A percentile compares a stretch with the other conserved stretches of the same genome.
Evolutionary conservation across 2,329 filamentous ascomycete genomes (phyloP).

Genomic region (Keithomyces neogunnii): DNA sequence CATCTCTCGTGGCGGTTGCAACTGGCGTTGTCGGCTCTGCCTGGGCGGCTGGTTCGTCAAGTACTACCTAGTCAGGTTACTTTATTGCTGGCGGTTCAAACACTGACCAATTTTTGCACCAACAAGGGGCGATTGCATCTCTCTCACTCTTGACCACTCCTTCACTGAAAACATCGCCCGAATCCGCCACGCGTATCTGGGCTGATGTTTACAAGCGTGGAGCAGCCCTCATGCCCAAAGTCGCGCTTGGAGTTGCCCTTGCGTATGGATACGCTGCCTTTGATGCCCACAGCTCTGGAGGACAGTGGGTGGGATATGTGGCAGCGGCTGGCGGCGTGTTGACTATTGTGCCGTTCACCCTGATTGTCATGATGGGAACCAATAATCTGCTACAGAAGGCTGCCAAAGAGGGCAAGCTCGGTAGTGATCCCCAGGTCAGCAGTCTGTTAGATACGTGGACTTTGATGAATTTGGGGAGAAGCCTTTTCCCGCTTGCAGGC

Average conservation of each 20-base stretch:
- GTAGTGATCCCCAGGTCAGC: conserved; percentile 10
- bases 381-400: conserved; percentile 23
- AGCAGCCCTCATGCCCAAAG: conserved; percentile 26
- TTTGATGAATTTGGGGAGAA: conserved; percentile 20
- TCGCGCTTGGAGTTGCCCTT: conserved; percentile 22
- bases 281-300: conserved; percentile 15
- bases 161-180: conserved; percentile 18
- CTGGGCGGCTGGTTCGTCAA: conserved; percentile 25
- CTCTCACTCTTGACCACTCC: conserved; percentile 28
- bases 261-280: conserved; percentile 30
- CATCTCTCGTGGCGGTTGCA: conserved; percentile 24
- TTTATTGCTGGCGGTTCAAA: background rate
- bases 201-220: conserved; percentile 28
- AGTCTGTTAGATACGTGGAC: conserved; percentile 14
- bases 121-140: conserved; percentile 25
- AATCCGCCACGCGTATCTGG: conserved; percentile 26
- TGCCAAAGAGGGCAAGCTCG: conserved; percentile 12
- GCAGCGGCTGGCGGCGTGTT: conserved; percentile 24
- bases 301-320: conserved; percentile 24
- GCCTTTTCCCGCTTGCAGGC: conserved; percentile 22
- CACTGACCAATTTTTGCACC: conserved; percentile 1
- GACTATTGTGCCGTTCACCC: conserved; percentile 31
- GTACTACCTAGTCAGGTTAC: background rate
- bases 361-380: conserved; percentile 26
- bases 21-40: conserved; percentile 29